A percentile compares a stretch with the other conserved stretches of the same genome.
Conservation (phyloP, 2,329 filamentous ascomycete genomes). For the Coniochaeta prunicola region DNA sequence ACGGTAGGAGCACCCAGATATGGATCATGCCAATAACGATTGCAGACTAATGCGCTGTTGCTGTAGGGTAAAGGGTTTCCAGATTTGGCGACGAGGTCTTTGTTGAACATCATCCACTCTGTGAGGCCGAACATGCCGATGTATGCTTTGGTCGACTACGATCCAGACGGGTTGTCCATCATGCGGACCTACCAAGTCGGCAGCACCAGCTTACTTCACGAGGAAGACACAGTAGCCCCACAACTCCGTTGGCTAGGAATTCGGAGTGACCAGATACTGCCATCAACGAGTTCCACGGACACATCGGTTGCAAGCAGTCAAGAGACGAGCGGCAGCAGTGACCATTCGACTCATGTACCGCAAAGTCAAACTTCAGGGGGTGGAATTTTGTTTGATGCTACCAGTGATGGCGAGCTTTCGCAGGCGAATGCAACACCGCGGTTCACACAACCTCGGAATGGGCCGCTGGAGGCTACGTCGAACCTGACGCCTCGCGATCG, state of each 20-base stretch:
- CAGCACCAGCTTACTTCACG: slow-evolving; percentile 55
- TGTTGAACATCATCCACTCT: slow-evolving; percentile 48
- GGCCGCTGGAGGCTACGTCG: slow-evolving; percentile 5
- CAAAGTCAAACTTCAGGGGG: too few species aligned
- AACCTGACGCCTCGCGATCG: slow-evolving; percentile 50
- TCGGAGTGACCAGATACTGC: slow-evolving; percentile 31
- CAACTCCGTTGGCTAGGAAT: slow-evolving; percentile 59
- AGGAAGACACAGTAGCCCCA: slow-evolving; percentile 42
- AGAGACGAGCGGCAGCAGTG: slow-evolving; percentile 3
- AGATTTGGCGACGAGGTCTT: slow-evolving; percentile 61
- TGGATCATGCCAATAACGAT: too few species aligned
- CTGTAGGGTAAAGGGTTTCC: slow-evolving; percentile 73
- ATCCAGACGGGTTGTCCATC: slow-evolving; percentile 70
- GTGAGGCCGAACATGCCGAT: slow-evolving; percentile 46
- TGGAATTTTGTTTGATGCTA: not conserved
- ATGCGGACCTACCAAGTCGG: slow-evolving; percentile 67
- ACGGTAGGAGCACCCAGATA: slow-evolving; percentile 42
- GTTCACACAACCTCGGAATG: not conserved
- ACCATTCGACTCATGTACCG: not conserved
- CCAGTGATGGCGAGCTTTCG: not conserved
- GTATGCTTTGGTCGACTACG: slow-evolving; percentile 63
- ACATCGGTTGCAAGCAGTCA: slow-evolving; percentile 9
- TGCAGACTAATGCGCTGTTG: not conserved
- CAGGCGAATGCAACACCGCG: not conserved
- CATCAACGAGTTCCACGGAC: slow-evolving; percentile 5